Evolutionary conservation across 2,329 filamentous ascomycete species (phyloP), one percentile per base, ranked within the genome.

Genomic region (Mycosphaerella sp.): DNA sequence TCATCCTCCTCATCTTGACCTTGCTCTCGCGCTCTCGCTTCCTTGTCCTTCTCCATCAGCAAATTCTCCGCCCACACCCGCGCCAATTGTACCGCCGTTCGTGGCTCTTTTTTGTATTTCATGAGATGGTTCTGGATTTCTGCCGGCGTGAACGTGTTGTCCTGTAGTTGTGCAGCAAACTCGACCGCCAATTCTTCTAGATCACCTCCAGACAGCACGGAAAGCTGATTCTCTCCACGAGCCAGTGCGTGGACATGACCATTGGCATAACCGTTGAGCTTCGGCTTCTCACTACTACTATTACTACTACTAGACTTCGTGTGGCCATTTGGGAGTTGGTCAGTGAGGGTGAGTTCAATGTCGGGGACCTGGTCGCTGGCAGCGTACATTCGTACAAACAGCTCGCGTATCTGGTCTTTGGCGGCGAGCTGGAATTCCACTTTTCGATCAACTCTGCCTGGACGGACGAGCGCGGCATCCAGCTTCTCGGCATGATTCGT

Each of bases 401-500:
- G 69, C 54, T 75, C 70, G 32, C 64, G 62, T 9, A 72, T 70
- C 56, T 77, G 74, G 1, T 67, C 65, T 26, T 62, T 62, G 29
- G 69, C 72, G 1, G 75, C 74, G 2, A 73, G 67, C 4, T 67
- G 76, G 68, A 90, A 87, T 9, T 74, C 74, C 1, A 88, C 77
- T 55, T 86, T 80, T 68, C 80, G 76, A 61, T 89, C 85, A 3
- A 91, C 83, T 1, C 86, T 77, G 1, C 87, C 86, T 0, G 87
- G 86, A 0, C 87, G 78, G 47, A 90, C 83, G 5, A 93, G 77
- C 0, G 67, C 64, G 7, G 65, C 78, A 65, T 91, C 87, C 0
- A 92, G 79, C 11, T 80, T 77, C 62, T 91, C 83, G 2, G 85
- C 84, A 56, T 82, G 80, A 70, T 92, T 93, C 32, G 86, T 89